Conservation (phyloP, 306 rosid species). For the Gleditsia sinensis region DNA sequence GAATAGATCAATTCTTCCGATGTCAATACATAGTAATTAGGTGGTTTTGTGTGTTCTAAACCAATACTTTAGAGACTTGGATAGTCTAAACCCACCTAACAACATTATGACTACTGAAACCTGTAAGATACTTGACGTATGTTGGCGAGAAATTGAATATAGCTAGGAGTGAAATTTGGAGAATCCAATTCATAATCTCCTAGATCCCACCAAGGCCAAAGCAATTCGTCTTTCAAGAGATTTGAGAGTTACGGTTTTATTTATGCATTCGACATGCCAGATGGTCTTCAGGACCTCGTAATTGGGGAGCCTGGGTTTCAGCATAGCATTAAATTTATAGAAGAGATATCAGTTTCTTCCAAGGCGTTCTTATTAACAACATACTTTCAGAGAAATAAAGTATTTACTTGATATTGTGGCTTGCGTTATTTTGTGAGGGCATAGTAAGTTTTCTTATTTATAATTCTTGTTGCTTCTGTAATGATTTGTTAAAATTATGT, state of each 20-base stretch:
- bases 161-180: conserved; percentile 16
- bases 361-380: not conserved
- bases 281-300: not conserved
- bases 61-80: not conserved
- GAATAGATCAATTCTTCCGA: not conserved
- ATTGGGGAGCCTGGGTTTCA: too few relatives aligned
- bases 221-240: not conserved
- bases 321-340: too few relatives aligned
- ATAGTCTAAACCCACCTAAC: not conserved
- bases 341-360: not conserved
- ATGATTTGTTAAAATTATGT: conserved; percentile 20
- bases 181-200: not conserved
- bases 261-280: not conserved
- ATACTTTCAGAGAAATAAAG: not conserved
- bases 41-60: not conserved
- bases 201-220: not conserved
- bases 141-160: not conserved
- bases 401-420: not conserved
- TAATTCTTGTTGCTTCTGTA: conserved; percentile 1
- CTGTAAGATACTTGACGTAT: too few relatives aligned
- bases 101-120: not conserved
- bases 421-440: not conserved
- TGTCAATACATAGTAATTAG: not conserved
- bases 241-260: not conserved
- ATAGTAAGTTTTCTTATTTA: not conserved